Base-by-base conservation (phyloP, 192 early-diverging fungal genomes). In the Phlyctochytrium arcticum region DNA sequence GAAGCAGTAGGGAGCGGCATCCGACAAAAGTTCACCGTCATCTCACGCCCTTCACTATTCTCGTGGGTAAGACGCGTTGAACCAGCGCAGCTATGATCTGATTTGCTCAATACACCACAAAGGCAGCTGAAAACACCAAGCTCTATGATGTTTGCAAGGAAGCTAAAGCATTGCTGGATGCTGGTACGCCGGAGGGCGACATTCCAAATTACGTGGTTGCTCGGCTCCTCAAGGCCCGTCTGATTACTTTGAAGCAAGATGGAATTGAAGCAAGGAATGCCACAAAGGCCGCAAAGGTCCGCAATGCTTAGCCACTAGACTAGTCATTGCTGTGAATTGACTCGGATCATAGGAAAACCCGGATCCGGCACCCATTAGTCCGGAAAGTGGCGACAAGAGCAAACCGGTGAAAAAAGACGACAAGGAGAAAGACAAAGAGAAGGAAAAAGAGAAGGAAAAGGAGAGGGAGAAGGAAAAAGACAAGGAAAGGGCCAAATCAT, bases 61-160 rank as follows among this genome's bases (percentile, higher is more conserved):
- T 44, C 73, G 4, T 83, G 81, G 81, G 80, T 74, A 67, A 55
- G 42, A n/a, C 57, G 36, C 30, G 9, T n/a, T n/a, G n/a, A n/a
- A 10, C 30, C 55, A 58, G 15, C 17, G 35, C 30, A 31, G 12
- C 24, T 48, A 61, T 8, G 15, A 12, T 21, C 55, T 50, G 1
- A 55, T 54, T 1, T 21, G 21, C 9, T 24, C 9, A 31, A 69
- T 6, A 17, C 48, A 6, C 27, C 15, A 29, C 24, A 33, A 24
- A 78, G 73, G 67, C 75, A 21, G 12, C 46, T 9, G 81, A 80
- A 36, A 78, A 67, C 69, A 58, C 19, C 10, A 82, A 77, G 50
- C n/a, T 31, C 9, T 34, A 71, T 46, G 80, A 82, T 57, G 49
- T 59, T 4, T 82, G 76, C 73, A 74, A 71, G 37, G 80, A 82